Base-by-base conservation (phyloP, 2,329 filamentous ascomycete species). In the Aureobasidium zeae region DNA sequence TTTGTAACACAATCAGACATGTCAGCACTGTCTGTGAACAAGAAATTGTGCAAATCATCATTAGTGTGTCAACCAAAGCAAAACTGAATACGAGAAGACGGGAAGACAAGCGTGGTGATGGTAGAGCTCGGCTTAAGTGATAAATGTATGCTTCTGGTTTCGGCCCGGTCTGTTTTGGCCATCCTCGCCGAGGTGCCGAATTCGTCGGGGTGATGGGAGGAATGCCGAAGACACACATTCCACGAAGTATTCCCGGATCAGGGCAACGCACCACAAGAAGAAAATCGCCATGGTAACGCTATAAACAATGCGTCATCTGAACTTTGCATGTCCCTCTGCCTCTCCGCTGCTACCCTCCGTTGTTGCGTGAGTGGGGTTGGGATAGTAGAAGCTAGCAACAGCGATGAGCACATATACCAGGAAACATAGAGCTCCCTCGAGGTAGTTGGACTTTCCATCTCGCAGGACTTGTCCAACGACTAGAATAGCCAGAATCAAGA, bases 381-480 rank as follows among this genome's bases (percentile, higher is more conserved):
- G 77, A 57, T 79, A 80, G 55, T 73, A 81, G 63, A 70, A 81
- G 0, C 76, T 72, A 15, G 68, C 68, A 30, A 79, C 66, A 1
- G 77, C 76, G 50, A 81, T 76, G 53, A 81, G 74, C 22, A 79
- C 56, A 55, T 81, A 81, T 9, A 78, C 72, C 41, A 83, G 73
- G 13, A 94, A 76, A 51, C 86, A 85, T 13, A 95, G 72, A 17
- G 78, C 74, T 2, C 88, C 88, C 61, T 95, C 88, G 4, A 95
- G 73, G 57, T 93, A 95, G 58, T 94, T 93, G 49, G 79, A 86
- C 70, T 91, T 89, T 52, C 85, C 79, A 58, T 95, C 88, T 37
- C 86, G 73, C 44, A 95, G 65, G 64, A 94, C 94, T 49, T 86
- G 85, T 1, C 87, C 86, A 2, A 94, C 84, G 0, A 87, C 86